phyloP scores from a whole-genome alignment of 805 yeast genomes.

The Lachancea thermotolerans region DNA sequence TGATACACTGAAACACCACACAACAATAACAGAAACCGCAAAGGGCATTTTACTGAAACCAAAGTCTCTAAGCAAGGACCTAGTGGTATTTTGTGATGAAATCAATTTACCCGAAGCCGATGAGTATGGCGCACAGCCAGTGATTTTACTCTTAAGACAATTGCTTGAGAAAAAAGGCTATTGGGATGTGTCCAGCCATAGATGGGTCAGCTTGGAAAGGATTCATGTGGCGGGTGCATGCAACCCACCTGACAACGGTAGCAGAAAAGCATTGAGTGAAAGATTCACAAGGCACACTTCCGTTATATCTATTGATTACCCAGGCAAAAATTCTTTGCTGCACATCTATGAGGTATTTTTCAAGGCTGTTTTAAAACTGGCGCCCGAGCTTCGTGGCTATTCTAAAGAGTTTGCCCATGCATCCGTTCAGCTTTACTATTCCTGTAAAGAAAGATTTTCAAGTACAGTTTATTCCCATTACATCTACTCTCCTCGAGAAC shows the following conservation, averaged over 20 bases:
- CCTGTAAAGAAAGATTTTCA: constrained; percentile 38
- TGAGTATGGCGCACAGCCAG: constrained; percentile 63
- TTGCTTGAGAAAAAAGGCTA: constrained; percentile 69
- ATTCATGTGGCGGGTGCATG: constrained; percentile 93
- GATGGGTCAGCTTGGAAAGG: constrained; percentile 60
- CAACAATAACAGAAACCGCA: constrained; percentile 49
- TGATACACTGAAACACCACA: constrained; percentile 63
- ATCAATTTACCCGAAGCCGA: constrained; percentile 75
- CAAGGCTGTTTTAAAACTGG: constrained; percentile 47
- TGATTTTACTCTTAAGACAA: constrained; percentile 67
- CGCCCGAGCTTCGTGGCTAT: constrained; percentile 55
- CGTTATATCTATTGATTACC: constrained; percentile 72
- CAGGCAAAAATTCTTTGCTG: constrained; percentile 51
- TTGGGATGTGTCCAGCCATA: constrained; percentile 53
- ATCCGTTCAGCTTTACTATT: constrained; percentile 56
- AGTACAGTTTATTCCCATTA: constrained; percentile 46
- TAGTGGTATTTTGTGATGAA: constrained; percentile 87
- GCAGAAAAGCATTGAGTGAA: constrained; percentile 50
- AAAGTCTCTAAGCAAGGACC: constrained; percentile 52
- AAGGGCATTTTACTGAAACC: constrained; percentile 56
- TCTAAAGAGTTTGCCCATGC: constrained; percentile 48
- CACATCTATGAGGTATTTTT: constrained; percentile 63
- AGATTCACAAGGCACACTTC: constrained; percentile 64
- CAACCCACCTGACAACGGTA: constrained; percentile 79
- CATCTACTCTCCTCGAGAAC: constrained; percentile 81